Conservation (phyloP, 768 basidiomycete genomes). For the Leccinum subtestaceum region DNA sequence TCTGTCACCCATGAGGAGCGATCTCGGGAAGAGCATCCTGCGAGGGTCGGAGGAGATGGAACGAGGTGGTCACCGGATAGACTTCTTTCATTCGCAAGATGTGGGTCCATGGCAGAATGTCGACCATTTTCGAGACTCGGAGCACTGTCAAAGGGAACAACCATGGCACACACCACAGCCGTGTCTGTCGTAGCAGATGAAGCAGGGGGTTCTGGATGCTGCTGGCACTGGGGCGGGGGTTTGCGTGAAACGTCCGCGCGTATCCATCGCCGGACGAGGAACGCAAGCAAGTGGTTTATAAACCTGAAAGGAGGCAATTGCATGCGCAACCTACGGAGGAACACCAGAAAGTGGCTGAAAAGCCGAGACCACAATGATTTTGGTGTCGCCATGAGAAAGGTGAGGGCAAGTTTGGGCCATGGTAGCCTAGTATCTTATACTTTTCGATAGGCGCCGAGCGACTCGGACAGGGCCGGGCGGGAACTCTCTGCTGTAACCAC, state of each 20-base stretch:
- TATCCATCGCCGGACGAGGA: neutral
- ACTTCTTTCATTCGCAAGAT: constrained; percentile 8
- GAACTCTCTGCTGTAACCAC: too few relatives aligned
- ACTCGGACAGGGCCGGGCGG: too few relatives aligned
- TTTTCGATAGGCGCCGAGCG: neutral
- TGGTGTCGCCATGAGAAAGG: neutral
- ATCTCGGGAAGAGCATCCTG: constrained; percentile 10
- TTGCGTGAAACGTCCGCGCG: neutral
- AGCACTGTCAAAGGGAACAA: neutral
- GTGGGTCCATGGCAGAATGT: neutral
- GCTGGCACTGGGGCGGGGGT: neutral
- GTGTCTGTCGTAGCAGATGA: neutral
- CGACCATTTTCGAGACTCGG: neutral
- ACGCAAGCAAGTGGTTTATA: neutral
- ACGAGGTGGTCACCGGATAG: constrained; percentile 18
- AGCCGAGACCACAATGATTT: neutral
- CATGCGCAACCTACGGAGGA: neutral
- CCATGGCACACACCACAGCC: neutral
- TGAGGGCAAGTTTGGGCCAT: neutral
- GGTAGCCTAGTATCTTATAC: neutral
- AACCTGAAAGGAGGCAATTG: neutral
- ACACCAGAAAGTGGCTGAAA: neutral
- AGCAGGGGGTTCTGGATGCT: neutral
- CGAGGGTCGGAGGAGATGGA: constrained; percentile 9
- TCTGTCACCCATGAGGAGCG: neutral